These are phyloP conservation scores for Paraglomus brasilianum DNA, from an alignment of 192 early-diverging fungal genomes.

Conservation along the genomic window DNA sequence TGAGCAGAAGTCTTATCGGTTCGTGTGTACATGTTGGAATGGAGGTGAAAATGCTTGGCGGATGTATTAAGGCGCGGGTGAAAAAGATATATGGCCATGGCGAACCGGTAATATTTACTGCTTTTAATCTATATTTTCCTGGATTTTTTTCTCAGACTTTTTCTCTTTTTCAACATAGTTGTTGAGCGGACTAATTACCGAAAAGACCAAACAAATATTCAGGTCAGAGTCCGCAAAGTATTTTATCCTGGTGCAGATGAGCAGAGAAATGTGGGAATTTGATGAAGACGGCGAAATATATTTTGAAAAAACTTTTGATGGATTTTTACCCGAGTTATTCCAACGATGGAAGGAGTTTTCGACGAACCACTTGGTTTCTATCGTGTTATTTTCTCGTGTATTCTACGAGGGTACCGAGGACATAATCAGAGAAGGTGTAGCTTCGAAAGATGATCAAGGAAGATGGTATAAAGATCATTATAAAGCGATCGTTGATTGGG, in stretches of 20 bases:
- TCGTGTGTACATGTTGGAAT: conserved; percentile 77
- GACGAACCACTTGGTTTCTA: conserved; percentile 93
- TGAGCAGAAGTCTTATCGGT: conserved; percentile 67
- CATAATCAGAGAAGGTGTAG: conserved; percentile 37
- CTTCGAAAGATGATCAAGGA: conserved; percentile 52
- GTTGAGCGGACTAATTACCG: conserved; percentile 75
- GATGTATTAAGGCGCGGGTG: conserved; percentile 73
- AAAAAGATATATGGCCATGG: conserved; percentile 76
- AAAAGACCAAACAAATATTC: conserved; percentile 81
- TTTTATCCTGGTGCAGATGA: conserved; percentile 96
- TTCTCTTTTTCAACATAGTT: conserved; percentile 44
- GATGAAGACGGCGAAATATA: conserved; percentile 95
- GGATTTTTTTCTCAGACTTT: background rate
- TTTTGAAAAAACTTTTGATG: conserved; percentile 89
- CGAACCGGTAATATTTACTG: conserved; percentile 42
- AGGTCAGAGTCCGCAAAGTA: conserved; percentile 92
- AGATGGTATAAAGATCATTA: conserved; percentile 90
- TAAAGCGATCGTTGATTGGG: conserved; percentile 93
- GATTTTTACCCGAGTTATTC: conserved; percentile 89
- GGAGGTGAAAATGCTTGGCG: conserved; percentile 61
- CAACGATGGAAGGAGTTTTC: conserved; percentile 74
- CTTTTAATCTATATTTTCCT: background rate
- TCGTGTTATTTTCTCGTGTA: conserved; percentile 90
- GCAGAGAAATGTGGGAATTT: conserved; percentile 96
- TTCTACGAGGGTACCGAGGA: conserved; percentile 62